Percentiles rank a stretch among this genome's conserved stretches.
phyloP scores from a whole-genome alignment of 1,139 yeast genomes.

The Candida buenavistaensis region DNA sequence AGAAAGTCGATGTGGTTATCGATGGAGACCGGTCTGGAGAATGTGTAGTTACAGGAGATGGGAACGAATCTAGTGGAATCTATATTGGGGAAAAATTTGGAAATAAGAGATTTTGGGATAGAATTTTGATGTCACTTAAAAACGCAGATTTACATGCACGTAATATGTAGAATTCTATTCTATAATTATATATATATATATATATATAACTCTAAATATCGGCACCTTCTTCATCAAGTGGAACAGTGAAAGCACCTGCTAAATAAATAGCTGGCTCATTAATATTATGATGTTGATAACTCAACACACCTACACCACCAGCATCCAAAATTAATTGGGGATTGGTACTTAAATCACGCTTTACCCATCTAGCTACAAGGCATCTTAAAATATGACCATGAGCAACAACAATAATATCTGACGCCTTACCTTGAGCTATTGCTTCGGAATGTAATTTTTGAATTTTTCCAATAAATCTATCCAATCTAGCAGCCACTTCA shows the following conservation, averaged over 20 bases:
- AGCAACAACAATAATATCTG: constrained; percentile 81
- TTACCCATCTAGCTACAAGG: constrained; percentile 87
- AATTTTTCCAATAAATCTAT: constrained; percentile 63
- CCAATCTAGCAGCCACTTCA: constrained; percentile 70
- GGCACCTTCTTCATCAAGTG: constrained; percentile 50
- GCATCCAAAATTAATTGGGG: constrained; percentile 88
- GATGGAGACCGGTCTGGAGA: constrained; percentile 37
- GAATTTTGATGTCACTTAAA: constrained; percentile 43
- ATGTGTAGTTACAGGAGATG: constrained; percentile 25
- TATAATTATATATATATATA: background rate
- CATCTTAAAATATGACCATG: constrained; percentile 93
- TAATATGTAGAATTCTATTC: background rate
- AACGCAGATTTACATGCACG: constrained; percentile 16
- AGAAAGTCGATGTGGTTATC: constrained; percentile 24
- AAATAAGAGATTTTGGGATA: constrained; percentile 53
- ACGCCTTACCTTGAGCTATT: constrained; percentile 49
- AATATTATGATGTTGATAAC: constrained; percentile 82
- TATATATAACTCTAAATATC: constrained; percentile 17
- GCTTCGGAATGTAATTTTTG: constrained; percentile 63
- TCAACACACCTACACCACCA: constrained; percentile 91
- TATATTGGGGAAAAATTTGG: constrained; percentile 47
- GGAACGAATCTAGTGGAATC: constrained; percentile 37
- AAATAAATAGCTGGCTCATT: constrained; percentile 84
- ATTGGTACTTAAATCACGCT: constrained; percentile 55
- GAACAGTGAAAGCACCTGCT: constrained; percentile 80